phyloP scores from a whole-genome alignment of 306 rosid genomes.

The Fagus crenata region DNA sequence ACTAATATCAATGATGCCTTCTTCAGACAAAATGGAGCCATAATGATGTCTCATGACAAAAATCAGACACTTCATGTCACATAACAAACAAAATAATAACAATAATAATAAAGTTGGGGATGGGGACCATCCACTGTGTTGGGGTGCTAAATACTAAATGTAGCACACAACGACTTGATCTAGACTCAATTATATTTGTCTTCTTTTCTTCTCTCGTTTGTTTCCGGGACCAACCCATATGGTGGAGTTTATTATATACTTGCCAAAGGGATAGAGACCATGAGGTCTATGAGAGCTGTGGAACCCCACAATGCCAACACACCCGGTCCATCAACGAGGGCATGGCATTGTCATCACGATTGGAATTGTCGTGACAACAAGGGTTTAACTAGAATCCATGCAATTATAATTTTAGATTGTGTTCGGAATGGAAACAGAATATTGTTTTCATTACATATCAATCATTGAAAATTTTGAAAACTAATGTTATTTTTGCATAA shows the following conservation, averaged over 20 bases:
- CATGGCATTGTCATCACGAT: neutral
- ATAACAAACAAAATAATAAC: neutral
- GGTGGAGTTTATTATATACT: slow-evolving; percentile 28
- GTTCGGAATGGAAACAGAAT: neutral
- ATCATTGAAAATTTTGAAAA: neutral
- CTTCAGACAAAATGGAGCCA: neutral
- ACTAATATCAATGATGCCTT: too few relatives aligned
- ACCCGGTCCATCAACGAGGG: slow-evolving; percentile 22
- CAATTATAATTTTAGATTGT: neutral
- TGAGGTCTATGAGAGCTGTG: neutral
- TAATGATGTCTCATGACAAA: neutral
- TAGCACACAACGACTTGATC: slow-evolving; percentile 31
- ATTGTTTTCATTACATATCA: neutral
- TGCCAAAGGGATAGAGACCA: slow-evolving; percentile 34
- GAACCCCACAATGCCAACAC: slow-evolving; percentile 37
- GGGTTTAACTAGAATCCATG: neutral
- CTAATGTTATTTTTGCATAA: neutral
- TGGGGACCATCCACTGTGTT: slow-evolving; percentile 39
- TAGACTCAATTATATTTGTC: slow-evolving; percentile 33
- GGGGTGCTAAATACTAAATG: slow-evolving; percentile 25
- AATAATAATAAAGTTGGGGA: neutral
- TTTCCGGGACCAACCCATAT: slow-evolving; percentile 43
- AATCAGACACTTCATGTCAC: neutral
- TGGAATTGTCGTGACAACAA: neutral
- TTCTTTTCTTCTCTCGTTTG: slow-evolving; percentile 33